Evolutionary conservation across 2,329 filamentous ascomycete genomes (phyloP).

Genomic region (Fusarium torreyae): DNA sequence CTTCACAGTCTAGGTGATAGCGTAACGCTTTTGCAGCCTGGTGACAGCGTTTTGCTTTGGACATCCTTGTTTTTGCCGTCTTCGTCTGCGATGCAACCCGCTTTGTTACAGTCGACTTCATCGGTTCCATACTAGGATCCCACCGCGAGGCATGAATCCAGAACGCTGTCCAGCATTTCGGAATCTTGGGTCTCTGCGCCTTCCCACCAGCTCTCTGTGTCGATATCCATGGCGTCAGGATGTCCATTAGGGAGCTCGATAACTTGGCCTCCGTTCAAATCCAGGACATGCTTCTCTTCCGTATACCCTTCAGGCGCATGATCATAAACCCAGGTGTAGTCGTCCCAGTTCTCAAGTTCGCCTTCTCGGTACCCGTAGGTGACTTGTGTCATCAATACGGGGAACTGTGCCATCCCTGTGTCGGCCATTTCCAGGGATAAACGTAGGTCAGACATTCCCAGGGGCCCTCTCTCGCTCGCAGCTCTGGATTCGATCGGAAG

Average conservation of each 20-base stretch:
- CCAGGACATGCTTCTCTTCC: conserved; percentile 52
- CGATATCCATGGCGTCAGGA: conserved; percentile 72
- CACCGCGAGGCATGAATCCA: conserved; percentile 70
- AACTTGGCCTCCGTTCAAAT: conserved; percentile 56
- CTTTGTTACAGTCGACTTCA: background rate
- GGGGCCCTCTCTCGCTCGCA: conserved; percentile 77
- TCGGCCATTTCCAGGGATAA: conserved; percentile 84
- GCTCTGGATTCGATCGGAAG: conserved; percentile 86
- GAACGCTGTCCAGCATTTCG: conserved; percentile 67
- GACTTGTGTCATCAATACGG: conserved; percentile 79
- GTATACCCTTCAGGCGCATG: conserved; percentile 47
- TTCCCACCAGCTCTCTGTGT: conserved; percentile 73
- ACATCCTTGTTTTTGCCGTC: background rate
- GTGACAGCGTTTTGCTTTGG: conserved; percentile 5
- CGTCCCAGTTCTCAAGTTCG: conserved; percentile 77
- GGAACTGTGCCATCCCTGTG: conserved; percentile 82
- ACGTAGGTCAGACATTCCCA: conserved; percentile 84
- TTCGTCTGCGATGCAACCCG: background rate
- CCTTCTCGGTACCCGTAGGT: conserved; percentile 81
- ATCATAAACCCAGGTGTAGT: conserved; percentile 69
- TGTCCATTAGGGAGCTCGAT: conserved; percentile 64
- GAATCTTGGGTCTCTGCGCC: conserved; percentile 69
- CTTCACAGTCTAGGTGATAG: background rate
- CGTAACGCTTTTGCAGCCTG: background rate
- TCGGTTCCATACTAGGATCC: conserved; percentile 51